Base-by-base conservation (phyloP, 2,329 filamentous ascomycete genomes). In the Zasmidium citrigriseum region DNA sequence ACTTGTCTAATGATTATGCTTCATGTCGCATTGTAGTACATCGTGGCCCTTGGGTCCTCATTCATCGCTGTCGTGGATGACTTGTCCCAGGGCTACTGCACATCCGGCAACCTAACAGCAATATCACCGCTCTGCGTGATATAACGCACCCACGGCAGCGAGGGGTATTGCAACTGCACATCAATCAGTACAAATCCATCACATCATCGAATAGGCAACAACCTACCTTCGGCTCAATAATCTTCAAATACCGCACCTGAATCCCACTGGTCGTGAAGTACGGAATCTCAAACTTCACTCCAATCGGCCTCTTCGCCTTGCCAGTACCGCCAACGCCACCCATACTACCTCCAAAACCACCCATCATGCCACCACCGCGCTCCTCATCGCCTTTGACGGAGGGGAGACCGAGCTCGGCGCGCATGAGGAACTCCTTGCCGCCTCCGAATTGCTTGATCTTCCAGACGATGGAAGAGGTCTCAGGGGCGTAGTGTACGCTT, bases 371-470 rank as follows among this genome's bases (percentile, higher is more conserved):
- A 62, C 93, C 93, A 44, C 93, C 93, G 76, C 64, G 53, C 54
- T 98, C 93, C 70, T 98, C 93, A 67, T 98, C 93, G 52, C 93
- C 93, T 64, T 95, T 88, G 20, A 99, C 95, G 58, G 91, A 96
- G 0, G 95, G 95, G 46, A 99, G 80, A 51, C 95, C 95, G 12
- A 99, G 83, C 79, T 99, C 95, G 18, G 95, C 95, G 57, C 95
- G 89, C 95, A 99, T 99, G 68, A 99, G 82, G 71, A 99, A 99
- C 73, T 99, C 95, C 78, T 99, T 99, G 68, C 88, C 87, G n/a
- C 95, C 95, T 46, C 95, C 95, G 76, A 99, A 99, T 72, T 99
- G 95, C 82, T 99, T 99, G 76, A 99, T 99, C 82, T 99, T 99
- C 95, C 95, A 99, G 52, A 99, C 90, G 68, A 99, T 99, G 59